Evolutionary conservation across 1,284 basidiomycete genomes (phyloP), one percentile per base, ranked within the genome.

Genomic region (Leucoagaricus sp.): DNA sequence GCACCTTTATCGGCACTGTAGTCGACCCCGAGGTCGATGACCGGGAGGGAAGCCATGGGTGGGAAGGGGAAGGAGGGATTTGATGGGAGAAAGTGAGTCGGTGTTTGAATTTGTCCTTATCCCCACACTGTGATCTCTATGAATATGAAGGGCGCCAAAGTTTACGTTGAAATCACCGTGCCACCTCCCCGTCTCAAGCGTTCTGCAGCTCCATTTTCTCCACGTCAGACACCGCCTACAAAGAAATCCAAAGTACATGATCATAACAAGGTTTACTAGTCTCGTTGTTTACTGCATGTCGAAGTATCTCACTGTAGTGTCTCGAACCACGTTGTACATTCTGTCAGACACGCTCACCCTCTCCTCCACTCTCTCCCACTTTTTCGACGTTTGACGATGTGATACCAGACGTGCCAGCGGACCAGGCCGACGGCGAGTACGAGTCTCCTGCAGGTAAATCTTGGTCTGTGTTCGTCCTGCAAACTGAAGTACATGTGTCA

Each of bases 1-100:
- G 40, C 49, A 76, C 82, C 75, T 70, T 79, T 74, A 56, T 83
- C 82, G 1, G 73, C 73, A 25, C 76, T 75, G 59, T 84, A 84
- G 44, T 72, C 69, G 63, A 82, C 69, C 47, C 72, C 62, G 63
- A 78, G 71, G 62, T 75, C 75, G 48, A 58, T 21, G 57, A 77
- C 65, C 21, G 77, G 72, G 33, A 77, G 74, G 36, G 83, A 68
- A 51, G 82, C 77, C 82, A 84, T 83, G 63, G 67, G 53, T 64
- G 52, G 31, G 60, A 60, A 62, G 60, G 46, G 58, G 61, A 61
- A 61, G 62, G 60, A 61, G 62, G 61, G 59, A 19, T 21, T 23
- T 34, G 42, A 25, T 29, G 42, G 41, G 23, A 44, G 26, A 17
- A 13, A 19, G n/a, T 25, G 57, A 61, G 66, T 65, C 72, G 70